Conservation (phyloP, 345 rosid species). For the Streptanthus diversifolius region DNA sequence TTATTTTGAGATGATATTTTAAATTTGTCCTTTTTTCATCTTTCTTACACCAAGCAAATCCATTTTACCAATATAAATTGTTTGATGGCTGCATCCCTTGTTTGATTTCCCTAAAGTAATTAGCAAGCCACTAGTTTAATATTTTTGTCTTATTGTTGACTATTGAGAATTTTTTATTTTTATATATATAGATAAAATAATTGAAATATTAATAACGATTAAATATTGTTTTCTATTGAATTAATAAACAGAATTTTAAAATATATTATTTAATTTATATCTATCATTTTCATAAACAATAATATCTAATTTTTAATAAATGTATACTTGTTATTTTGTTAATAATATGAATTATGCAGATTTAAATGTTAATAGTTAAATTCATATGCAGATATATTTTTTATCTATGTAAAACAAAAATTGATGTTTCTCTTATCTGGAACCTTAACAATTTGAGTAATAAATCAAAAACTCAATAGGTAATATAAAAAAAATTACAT, state of each 20-base stretch:
- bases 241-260: background rate
- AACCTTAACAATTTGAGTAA: background rate
- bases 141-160: background rate
- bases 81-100: background rate
- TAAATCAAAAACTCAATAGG: background rate
- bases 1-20: background rate
- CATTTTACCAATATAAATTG: background rate
- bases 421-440: background rate
- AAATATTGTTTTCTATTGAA: background rate
- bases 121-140: background rate
- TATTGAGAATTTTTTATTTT: background rate
- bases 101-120: background rate
- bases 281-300: background rate
- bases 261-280: background rate
- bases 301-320: no score
- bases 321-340: background rate
- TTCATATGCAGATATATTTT: background rate
- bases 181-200: background rate
- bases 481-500: background rate
- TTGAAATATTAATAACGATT: background rate
- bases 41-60: background rate
- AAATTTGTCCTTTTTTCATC: background rate
- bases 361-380: background rate
- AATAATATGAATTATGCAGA: background rate
- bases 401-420: background rate